These are phyloP conservation scores for Erucastrum elatum DNA, from an alignment of 345 rosid species.

Conservation along the genomic window DNA sequence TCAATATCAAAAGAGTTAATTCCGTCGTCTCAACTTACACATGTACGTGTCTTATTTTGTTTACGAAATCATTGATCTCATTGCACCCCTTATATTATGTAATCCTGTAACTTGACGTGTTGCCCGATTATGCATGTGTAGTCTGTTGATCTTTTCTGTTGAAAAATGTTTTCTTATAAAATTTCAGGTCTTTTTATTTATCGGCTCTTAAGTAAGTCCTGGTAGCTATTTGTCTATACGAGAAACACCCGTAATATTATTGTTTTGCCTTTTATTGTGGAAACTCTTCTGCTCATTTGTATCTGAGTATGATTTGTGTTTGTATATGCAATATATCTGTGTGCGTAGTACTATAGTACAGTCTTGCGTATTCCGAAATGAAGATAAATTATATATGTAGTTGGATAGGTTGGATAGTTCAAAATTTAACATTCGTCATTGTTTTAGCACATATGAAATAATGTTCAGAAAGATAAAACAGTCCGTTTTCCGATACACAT, in stretches of 20 bases:
- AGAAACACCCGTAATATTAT: neutral
- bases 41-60: neutral
- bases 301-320: neutral
- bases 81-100: neutral
- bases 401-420: conserved; percentile 1
- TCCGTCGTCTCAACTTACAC: conserved; percentile 19
- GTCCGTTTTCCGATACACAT: conserved; percentile 66
- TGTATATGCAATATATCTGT: neutral
- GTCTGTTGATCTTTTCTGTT: neutral
- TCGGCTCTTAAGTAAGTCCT: neutral
- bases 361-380: conserved; percentile 26
- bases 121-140: conserved; percentile 1
- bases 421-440: neutral
- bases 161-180: neutral
- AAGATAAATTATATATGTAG: conserved; percentile 19
- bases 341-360: conserved; percentile 3
- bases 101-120: neutral
- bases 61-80: conserved; percentile 5
- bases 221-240: neutral
- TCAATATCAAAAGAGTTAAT: conserved; percentile 1
- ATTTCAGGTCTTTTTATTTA: neutral
- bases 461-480: conserved; percentile 21
- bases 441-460: neutral
- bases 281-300: neutral
- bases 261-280: neutral